These are phyloP conservation scores for Hortiboletus flavorubellus DNA, from an alignment of 768 basidiomycete species.

Conservation along the genomic window DNA sequence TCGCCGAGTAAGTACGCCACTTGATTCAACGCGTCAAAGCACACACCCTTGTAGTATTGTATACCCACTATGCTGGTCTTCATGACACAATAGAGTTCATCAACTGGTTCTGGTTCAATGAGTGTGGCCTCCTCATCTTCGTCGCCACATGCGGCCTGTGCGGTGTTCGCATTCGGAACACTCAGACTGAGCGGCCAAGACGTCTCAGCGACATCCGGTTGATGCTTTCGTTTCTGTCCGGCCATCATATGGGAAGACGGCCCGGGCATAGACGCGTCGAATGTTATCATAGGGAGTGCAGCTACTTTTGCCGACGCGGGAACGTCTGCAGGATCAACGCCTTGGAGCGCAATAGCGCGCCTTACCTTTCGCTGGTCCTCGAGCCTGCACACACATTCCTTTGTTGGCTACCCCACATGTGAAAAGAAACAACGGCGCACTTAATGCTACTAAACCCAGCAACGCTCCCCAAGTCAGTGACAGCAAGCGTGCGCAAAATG, in stretches of 20 bases:
- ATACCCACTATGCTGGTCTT: slow-evolving; percentile 72
- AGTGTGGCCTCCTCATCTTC: slow-evolving; percentile 42
- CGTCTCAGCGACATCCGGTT: slow-evolving; percentile 21
- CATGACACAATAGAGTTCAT: slow-evolving; percentile 66
- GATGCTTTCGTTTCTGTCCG: slow-evolving; percentile 45
- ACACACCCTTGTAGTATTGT: slow-evolving; percentile 72
- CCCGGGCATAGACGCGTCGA: slow-evolving; percentile 7
- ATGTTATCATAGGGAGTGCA: background rate
- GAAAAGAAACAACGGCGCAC: slow-evolving; percentile 34
- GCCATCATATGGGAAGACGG: slow-evolving; percentile 7
- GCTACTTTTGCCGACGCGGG: slow-evolving; percentile 42
- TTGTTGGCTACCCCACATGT: background rate
- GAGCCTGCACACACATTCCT: slow-evolving; percentile 32
- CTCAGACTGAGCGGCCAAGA: slow-evolving; percentile 10
- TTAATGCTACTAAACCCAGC: slow-evolving; percentile 50
- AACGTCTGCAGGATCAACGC: slow-evolving; percentile 56
- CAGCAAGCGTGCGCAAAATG: slow-evolving; percentile 50
- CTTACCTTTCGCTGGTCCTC: slow-evolving; percentile 64
- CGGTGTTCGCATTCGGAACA: slow-evolving; percentile 16
- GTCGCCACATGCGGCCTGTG: slow-evolving; percentile 24
- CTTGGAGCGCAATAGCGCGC: slow-evolving; percentile 50
- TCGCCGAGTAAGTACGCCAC: background rate
- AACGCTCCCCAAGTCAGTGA: slow-evolving; percentile 39
- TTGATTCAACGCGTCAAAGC: background rate
- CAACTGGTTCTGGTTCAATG: slow-evolving; percentile 46